phyloP scores from a whole-genome alignment of 2,329 filamentous ascomycete species.

The Sclerotinia sclerotiorum region DNA sequence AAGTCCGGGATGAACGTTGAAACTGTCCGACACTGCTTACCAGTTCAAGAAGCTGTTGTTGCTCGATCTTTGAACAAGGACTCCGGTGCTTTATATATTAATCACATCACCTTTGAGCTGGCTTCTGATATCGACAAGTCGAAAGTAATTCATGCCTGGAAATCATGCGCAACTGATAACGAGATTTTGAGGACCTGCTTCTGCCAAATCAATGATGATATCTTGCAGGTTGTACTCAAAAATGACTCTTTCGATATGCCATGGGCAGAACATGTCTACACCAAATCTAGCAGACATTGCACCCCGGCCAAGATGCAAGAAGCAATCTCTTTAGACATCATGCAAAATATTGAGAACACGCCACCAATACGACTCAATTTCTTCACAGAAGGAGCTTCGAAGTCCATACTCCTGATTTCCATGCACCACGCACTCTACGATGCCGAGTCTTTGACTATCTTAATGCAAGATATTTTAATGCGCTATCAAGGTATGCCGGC shows the following conservation, averaged over 20 bases:
- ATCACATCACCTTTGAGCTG: conserved; percentile 31
- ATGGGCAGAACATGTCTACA: neutral
- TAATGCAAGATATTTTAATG: conserved; percentile 8
- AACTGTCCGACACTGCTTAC: conserved; percentile 37
- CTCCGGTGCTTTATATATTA: conserved; percentile 40
- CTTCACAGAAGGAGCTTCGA: neutral
- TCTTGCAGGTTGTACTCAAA: conserved; percentile 9
- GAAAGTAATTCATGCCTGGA: conserved; percentile 27
- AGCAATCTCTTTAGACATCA: neutral
- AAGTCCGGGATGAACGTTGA: neutral
- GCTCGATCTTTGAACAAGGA: conserved; percentile 39
- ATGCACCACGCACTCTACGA: conserved; percentile 52
- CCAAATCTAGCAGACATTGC: neutral
- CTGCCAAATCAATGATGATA: conserved; percentile 13
- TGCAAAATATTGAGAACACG: conserved; percentile 3
- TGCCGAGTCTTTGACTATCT: neutral
- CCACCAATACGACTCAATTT: conserved; percentile 7
- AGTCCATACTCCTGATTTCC: conserved; percentile 3
- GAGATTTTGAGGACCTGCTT: conserved; percentile 25
- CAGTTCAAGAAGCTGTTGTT: conserved; percentile 43
- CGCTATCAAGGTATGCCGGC: neutral
- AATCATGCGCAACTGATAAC: neutral
- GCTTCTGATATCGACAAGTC: conserved; percentile 28
- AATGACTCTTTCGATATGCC: neutral
- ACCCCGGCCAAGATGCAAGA: neutral